These are phyloP conservation scores for Penicillium argentinense DNA, from an alignment of 495 filamentous ascomycete species.

Conservation along the genomic window DNA sequence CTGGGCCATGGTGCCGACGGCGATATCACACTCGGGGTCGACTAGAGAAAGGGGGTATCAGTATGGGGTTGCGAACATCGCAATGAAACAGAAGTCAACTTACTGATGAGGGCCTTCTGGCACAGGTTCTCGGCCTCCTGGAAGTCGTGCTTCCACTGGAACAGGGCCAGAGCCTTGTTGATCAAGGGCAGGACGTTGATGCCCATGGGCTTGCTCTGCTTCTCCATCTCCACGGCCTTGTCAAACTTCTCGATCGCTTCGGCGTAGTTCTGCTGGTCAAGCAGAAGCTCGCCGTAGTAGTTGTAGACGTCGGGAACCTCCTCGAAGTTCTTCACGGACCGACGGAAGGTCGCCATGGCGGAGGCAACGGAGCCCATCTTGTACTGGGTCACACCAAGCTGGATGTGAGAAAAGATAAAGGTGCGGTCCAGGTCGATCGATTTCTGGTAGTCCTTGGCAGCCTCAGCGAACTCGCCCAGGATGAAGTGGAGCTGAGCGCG, in stretches of 20 bases:
- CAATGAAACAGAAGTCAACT: slow-evolving; percentile 31
- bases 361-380: slow-evolving; percentile 99
- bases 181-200: slow-evolving; percentile 98
- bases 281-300: slow-evolving; percentile 97
- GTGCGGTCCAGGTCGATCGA: slow-evolving; percentile 93
- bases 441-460: slow-evolving; percentile 98
- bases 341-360: slow-evolving; percentile 96
- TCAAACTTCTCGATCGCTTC: slow-evolving; percentile 99
- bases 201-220: slow-evolving; percentile 82
- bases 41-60: slow-evolving; percentile 52
- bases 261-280: slow-evolving; percentile 92
- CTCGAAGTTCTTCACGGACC: slow-evolving; percentile 97
- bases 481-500: slow-evolving; percentile 99
- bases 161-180: slow-evolving; percentile 95
- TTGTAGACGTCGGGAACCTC: slow-evolving; percentile 98
- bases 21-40: slow-evolving; percentile 98
- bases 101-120: slow-evolving; percentile 96
- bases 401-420: slow-evolving; percentile 99
- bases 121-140: slow-evolving; percentile 92
- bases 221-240: slow-evolving; percentile 96
- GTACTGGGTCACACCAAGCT: slow-evolving; percentile 98
- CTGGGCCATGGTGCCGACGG: slow-evolving; percentile 98
- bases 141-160: slow-evolving; percentile 98
- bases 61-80: neutral
- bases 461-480: slow-evolving; percentile 85